Evolutionary conservation across 2,329 filamentous ascomycete species (phyloP), one percentile per base, ranked within the genome.

Genomic region (Teratosphaeria pseudoeucalypti): DNA sequence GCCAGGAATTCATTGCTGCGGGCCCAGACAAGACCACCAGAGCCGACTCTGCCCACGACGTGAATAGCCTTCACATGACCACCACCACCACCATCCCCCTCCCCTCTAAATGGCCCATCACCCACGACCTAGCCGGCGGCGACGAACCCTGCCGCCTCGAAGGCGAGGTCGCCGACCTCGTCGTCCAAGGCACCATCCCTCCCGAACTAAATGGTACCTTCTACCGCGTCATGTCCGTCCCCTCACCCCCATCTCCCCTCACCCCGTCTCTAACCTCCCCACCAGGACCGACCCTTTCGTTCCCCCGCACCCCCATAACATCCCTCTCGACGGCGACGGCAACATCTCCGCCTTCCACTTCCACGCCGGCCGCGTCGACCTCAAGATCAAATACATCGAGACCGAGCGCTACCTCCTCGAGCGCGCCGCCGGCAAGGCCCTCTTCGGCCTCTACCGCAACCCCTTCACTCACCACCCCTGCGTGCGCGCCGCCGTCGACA

Each of bases 401-500:
- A 78, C 76, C 0, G 75, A 78, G 57, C 68, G 76, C 1, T 77
- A 71, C 62, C 69, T 72, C 55, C 68, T 70, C 10, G 75, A 78
- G 62, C 72, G 67, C 3, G 69, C 68, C 43, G 75, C 74, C 1
- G 58, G 71, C 14, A 72, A 67, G 39, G 67, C 71, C 1, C 67
- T 85, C 14, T 82, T 85, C 57, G 82, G 82, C 0, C 74, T 77
- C 52, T 85, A 85, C 62, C 74, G 82, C 19, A 85, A 85, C 65
- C 79, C 56, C 3, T 59, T 57, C 47, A 59, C 58, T 4, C 54
- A 59, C 34, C 54, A 59, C 43, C 54, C 56, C 19, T 52, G 56
- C 23, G 58, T 59, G 16, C 62, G 63, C 53, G 65, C 63, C 34
- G 65, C 64, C 5, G 80, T 84, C 49, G 73, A 81, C 26, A 84